Evolutionary conservation across 257 asterid genomes (phyloP), one percentile per base, ranked within the genome.

Genomic region (Perilla frutescens): DNA sequence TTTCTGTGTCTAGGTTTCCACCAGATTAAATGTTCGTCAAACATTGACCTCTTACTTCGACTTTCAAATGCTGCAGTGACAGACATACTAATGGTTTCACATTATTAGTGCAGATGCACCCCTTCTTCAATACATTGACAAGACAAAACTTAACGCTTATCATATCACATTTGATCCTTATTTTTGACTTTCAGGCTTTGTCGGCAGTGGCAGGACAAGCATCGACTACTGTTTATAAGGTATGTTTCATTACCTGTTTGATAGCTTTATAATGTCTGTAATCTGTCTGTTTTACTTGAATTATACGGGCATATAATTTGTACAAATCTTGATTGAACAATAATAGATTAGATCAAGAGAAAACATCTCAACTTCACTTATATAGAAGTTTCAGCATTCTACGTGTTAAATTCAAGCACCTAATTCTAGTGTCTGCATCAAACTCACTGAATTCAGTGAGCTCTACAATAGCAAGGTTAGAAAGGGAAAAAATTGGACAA

Each of bases 401-500:
- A 79, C 78, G 77, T 59, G 67, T 45, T 59, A 66, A 65, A 74
- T 8, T 71, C 6, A 41, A 65, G 12, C 50, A 72, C 39, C 67
- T 73, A 79, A 57, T 66, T 73, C 81, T 78, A 78, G 41, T 12
- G 60, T 68, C 78, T 65, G 64, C 62, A 51, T 5, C 48, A 6
- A 53, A 71, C 64, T 58, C 68, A 1, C 41, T 63, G 54, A 64
- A 43, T 29, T 5, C 15, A 68, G 12, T 15, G 75, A 54, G 43
- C 70, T 20, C 26, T 63, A 49, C 9, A 49, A 53, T 47, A 37
- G 69, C 44, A 4, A 13, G 7, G 60, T 45, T 44, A 54, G 4
- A 40, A 69, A 63, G 58, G 34, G 9, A 64, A 29, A 49, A 36
- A 71, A 44, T 20, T 4, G 50, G 53, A 39, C 7, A 11, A 39